Evolutionary conservation across 2,329 filamentous ascomycete species (phyloP).

Genomic region (Fusarium udum): DNA sequence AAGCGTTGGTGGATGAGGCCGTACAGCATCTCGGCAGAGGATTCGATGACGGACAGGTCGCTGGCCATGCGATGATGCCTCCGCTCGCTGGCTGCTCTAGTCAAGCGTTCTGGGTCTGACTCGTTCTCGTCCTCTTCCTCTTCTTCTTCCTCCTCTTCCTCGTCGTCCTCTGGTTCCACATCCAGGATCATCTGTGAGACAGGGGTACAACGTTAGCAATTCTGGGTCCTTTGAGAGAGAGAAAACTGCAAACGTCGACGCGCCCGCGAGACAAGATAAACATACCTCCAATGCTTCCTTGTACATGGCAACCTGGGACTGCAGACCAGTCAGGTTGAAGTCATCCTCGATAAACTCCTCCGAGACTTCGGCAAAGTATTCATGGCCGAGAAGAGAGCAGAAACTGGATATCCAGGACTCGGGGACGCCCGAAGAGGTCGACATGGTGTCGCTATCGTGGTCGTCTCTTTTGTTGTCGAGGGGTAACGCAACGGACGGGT

Average conservation of each 20-base stretch:
- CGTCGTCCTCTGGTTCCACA: slow-evolving; percentile 94
- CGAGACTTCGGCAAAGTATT: slow-evolving; percentile 98
- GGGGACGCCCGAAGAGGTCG: slow-evolving; percentile 67
- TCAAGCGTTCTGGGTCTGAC: slow-evolving; percentile 66
- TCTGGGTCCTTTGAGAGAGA: not conserved
- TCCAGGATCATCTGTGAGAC: slow-evolving; percentile 88
- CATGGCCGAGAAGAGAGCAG: slow-evolving; percentile 93
- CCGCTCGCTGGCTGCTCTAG: slow-evolving; percentile 67
- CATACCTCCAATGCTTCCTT: slow-evolving; percentile 91
- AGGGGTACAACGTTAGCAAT: slow-evolving; percentile 11
- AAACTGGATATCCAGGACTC: slow-evolving; percentile 99
- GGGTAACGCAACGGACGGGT: slow-evolving; percentile 1
- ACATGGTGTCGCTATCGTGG: slow-evolving; percentile 55
- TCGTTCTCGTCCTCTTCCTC: slow-evolving; percentile 79
- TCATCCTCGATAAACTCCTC: slow-evolving; percentile 99
- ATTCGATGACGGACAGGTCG: slow-evolving; percentile 95
- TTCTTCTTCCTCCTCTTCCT: slow-evolving; percentile 86
- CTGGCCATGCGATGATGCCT: slow-evolving; percentile 87
- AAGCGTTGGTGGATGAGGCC: slow-evolving; percentile 98
- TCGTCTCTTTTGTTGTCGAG: slow-evolving; percentile 9
- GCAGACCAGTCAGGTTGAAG: slow-evolving; percentile 96
- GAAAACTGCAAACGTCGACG: not conserved
- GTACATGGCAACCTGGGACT: slow-evolving; percentile 97
- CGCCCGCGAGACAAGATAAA: slow-evolving; percentile 5
- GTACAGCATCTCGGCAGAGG: slow-evolving; percentile 97